Conservation (phyloP, 495 filamentous ascomycete genomes). For the Daldinia concentrica region DNA sequence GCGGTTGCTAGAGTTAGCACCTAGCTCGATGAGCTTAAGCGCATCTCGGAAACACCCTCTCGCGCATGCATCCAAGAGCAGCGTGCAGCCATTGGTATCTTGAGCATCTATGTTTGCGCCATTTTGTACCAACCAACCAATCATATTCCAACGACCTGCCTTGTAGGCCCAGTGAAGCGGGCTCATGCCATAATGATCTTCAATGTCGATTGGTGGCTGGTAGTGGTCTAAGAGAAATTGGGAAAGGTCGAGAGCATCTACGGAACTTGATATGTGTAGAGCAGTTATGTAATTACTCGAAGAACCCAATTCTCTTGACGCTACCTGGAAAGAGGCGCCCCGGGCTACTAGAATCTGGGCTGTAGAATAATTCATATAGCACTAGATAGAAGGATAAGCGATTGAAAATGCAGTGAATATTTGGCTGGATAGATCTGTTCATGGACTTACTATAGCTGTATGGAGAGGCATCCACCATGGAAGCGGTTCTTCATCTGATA, state of each 20-base stretch:
- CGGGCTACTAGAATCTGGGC: conserved; percentile 7
- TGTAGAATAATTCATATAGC: background rate
- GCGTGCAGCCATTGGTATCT: background rate
- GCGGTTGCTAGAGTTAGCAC: background rate
- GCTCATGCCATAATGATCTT: conserved; percentile 13
- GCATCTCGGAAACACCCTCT: background rate
- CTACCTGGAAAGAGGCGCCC: conserved; percentile 22
- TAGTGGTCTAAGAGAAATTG: conserved; percentile 6
- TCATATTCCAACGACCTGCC: background rate
- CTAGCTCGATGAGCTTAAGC: background rate
- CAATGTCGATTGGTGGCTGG: conserved; percentile 10
- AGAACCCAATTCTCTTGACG: conserved; percentile 1
- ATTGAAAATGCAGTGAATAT: background rate
- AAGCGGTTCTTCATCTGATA: background rate
- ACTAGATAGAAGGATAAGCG: conserved; percentile 12
- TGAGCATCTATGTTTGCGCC: conserved; percentile 8
- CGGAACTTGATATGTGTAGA: conserved; percentile 7
- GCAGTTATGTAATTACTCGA: conserved; percentile 12
- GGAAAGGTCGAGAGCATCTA: background rate
- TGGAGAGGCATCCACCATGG: conserved; percentile 26
- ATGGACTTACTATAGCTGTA: conserved; percentile 23
- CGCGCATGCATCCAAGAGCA: conserved; percentile 13
- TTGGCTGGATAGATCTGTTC: background rate
- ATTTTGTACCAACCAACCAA: conserved; percentile 5
- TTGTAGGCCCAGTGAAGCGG: conserved; percentile 18